Conservation (phyloP, 1,139 yeast species). For the Pichia sp. region DNA sequence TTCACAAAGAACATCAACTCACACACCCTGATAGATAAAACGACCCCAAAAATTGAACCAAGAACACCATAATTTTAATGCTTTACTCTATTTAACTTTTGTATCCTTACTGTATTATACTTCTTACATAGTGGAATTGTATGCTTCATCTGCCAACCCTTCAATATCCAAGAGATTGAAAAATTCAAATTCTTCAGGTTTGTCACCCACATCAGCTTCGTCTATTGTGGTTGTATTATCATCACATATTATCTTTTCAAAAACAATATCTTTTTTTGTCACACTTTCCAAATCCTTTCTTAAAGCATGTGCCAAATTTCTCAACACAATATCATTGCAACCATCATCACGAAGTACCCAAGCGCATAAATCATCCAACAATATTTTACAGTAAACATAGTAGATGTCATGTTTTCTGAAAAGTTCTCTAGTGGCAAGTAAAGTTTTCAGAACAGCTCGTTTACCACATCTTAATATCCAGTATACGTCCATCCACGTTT, state of each 20-base stretch:
- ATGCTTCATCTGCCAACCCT: slow-evolving; percentile 47
- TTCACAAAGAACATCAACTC: background rate
- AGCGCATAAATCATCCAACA: slow-evolving; percentile 72
- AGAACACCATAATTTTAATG: slow-evolving; percentile 10
- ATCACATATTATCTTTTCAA: slow-evolving; percentile 29
- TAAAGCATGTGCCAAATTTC: slow-evolving; percentile 63
- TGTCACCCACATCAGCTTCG: slow-evolving; percentile 24
- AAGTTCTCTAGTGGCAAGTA: slow-evolving; percentile 60
- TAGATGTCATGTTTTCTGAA: slow-evolving; percentile 83
- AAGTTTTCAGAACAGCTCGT: slow-evolving; percentile 49
- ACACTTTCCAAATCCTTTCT: slow-evolving; percentile 28
- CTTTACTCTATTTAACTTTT: background rate
- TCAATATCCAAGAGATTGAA: slow-evolving; percentile 45
- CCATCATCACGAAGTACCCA: slow-evolving; percentile 62
- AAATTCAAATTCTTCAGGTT: slow-evolving; percentile 29
- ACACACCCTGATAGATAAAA: background rate
- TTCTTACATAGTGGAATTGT: slow-evolving; percentile 13
- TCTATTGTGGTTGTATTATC: slow-evolving; percentile 1
- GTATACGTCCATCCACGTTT: slow-evolving; percentile 74
- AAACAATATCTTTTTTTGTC: slow-evolving; percentile 29
- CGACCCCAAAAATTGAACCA: slow-evolving; percentile 1
- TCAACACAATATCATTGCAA: slow-evolving; percentile 42
- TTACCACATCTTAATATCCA: slow-evolving; percentile 62
- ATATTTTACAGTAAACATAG: slow-evolving; percentile 73
- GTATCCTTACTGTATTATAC: background rate